These are phyloP conservation scores for Ganoderma sinense DNA, from an alignment of 1,284 basidiomycete species.

Conservation along the genomic window DNA sequence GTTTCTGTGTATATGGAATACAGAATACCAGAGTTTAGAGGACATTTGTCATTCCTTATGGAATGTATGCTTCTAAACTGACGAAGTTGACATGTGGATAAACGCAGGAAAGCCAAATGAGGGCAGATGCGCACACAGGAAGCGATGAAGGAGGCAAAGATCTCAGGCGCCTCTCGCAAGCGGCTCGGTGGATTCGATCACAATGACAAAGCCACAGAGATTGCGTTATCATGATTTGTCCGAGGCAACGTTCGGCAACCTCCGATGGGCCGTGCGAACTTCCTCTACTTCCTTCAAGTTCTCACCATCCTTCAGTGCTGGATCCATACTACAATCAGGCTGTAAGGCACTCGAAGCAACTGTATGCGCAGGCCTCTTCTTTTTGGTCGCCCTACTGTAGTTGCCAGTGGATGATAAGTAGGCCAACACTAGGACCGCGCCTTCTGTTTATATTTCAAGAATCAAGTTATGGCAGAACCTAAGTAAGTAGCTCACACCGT, in stretches of 20 bases:
- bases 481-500: too few species aligned
- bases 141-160: not conserved
- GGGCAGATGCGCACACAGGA: not conserved
- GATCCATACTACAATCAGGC: too few species aligned
- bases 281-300: too few species aligned
- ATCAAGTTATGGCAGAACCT: too few species aligned
- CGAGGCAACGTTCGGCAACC: not conserved
- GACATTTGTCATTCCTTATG: not conserved
- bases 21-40: not conserved
- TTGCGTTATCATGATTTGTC: not conserved
- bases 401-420: too few species aligned
- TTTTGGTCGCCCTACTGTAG: too few species aligned
- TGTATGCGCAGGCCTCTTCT: too few species aligned
- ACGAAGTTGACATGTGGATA: not conserved
- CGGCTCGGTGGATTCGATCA: not conserved
- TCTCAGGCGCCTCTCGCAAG: not conserved
- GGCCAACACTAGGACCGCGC: too few species aligned
- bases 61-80: not conserved
- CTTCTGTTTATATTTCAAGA: too few species aligned
- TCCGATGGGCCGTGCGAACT: not conserved
- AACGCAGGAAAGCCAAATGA: not conserved
- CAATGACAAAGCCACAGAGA: not conserved
- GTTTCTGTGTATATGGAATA: not conserved
- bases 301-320: too few species aligned
- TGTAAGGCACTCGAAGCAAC: too few species aligned